A percentile compares a stretch with the other conserved stretches of the same genome.
Evolutionary conservation across 345 rosid genomes (phyloP).

Genomic region (Acer campestre): DNA sequence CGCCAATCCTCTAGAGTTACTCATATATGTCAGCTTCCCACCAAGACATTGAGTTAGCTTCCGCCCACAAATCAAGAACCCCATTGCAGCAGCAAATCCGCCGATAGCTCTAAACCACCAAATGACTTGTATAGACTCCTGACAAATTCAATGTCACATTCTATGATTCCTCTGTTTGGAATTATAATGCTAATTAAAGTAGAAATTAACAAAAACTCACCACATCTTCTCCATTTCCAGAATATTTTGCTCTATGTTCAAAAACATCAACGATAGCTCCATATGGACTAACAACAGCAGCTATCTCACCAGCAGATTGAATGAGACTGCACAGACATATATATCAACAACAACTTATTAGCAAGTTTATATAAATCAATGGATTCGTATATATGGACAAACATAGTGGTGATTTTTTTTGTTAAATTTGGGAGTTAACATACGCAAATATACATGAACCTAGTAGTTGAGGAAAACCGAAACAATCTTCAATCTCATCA

Average conservation of each 20-base stretch:
- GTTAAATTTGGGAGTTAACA: slow-evolving; percentile 6
- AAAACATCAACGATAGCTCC: slow-evolving; percentile 32
- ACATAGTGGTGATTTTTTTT: not conserved
- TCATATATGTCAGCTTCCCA: slow-evolving; percentile 34
- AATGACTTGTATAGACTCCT: slow-evolving; percentile 18
- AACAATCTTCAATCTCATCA: slow-evolving; percentile 32
- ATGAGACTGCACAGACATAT: slow-evolving; percentile 30
- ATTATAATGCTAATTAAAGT: too few species aligned
- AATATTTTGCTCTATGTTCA: slow-evolving; percentile 32
- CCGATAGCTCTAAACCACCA: slow-evolving; percentile 36
- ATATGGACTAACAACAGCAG: slow-evolving; percentile 33
- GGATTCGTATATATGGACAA: not conserved
- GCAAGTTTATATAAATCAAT: not conserved
- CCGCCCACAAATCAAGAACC: slow-evolving; percentile 36
- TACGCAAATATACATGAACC: slow-evolving; percentile 39
- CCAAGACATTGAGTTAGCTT: slow-evolving; percentile 30
- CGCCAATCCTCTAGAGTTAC: slow-evolving; percentile 37
- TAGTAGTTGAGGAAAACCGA: slow-evolving; percentile 29
- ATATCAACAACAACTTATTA: not conserved
- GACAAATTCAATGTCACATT: not conserved
- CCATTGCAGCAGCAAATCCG: slow-evolving; percentile 32
- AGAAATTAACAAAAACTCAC: slow-evolving; percentile 12
- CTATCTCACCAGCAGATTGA: slow-evolving; percentile 36
- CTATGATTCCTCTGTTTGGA: too few species aligned
- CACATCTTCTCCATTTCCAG: slow-evolving; percentile 24